phyloP scores from a whole-genome alignment of 2,329 filamentous ascomycete species.

The Periconia digitata region DNA sequence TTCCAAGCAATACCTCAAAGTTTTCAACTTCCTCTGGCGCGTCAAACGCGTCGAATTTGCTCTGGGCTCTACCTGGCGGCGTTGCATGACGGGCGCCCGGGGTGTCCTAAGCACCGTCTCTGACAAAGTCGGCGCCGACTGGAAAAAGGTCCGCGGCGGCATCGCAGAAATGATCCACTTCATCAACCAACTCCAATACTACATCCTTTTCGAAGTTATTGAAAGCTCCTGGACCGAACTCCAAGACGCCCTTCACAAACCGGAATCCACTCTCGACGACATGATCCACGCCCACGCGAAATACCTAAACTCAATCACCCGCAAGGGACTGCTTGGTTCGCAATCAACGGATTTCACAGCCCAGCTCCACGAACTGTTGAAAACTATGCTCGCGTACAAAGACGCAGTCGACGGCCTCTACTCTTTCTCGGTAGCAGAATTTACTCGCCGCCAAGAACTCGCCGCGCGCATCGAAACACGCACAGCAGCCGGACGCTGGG shows the following conservation, averaged over 20 bases:
- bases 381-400: conserved; percentile 90
- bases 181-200: conserved; percentile 94
- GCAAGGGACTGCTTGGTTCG: conserved; percentile 89
- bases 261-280: conserved; percentile 90
- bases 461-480: conserved; percentile 70
- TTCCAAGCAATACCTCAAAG: conserved; percentile 93
- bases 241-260: conserved; percentile 77
- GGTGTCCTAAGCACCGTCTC: conserved; percentile 83
- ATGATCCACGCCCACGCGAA: conserved; percentile 87
- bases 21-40: conserved; percentile 98
- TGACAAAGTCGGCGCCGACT: conserved; percentile 72
- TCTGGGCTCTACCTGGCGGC: conserved; percentile 85
- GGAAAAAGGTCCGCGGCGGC: conserved; percentile 86
- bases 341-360: conserved; percentile 73
- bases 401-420: conserved; percentile 93
- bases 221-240: conserved; percentile 93
- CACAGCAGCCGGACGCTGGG: conserved; percentile 66
- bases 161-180: conserved; percentile 99
- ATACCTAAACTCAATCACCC: conserved; percentile 91
- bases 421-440: conserved; percentile 92
- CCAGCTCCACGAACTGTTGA: conserved; percentile 89
- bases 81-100: conserved; percentile 91
- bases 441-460: conserved; percentile 84
- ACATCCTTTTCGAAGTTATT: conserved; percentile 98
- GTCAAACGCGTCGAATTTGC: conserved; percentile 98